phyloP scores from a whole-genome alignment of 208 protist genomes.

The Crithidia brevicula region DNA sequence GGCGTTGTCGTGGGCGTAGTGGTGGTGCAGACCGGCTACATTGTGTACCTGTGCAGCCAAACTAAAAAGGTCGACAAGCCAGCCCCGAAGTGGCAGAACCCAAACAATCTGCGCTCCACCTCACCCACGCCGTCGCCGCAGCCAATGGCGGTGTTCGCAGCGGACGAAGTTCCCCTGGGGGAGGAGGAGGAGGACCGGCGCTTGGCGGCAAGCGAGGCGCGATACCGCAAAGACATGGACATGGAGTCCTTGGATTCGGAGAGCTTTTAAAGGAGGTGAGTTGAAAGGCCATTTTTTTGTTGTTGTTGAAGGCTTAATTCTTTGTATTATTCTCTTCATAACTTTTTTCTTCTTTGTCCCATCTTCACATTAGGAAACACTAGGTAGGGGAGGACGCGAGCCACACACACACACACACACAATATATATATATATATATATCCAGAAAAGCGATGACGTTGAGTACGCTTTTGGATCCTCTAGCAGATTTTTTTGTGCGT shows the following conservation, averaged over 20 bases:
- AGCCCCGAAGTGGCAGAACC: slow-evolving; percentile 22
- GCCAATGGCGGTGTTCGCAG: neutral
- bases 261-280: neutral
- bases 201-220: slow-evolving; percentile 16
- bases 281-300: too few relatives aligned
- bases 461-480: too few relatives aligned
- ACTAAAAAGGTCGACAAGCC: slow-evolving; percentile 16
- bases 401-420: too few relatives aligned
- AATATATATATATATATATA: too few relatives aligned
- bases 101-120: slow-evolving; percentile 7
- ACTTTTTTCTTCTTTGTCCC: too few relatives aligned
- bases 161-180: slow-evolving; percentile 1
- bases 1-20: slow-evolving; percentile 29
- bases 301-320: too few relatives aligned
- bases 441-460: too few relatives aligned
- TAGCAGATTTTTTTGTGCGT: too few relatives aligned
- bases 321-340: too few relatives aligned
- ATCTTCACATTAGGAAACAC: too few relatives aligned
- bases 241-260: slow-evolving; percentile 20
- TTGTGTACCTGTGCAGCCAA: slow-evolving; percentile 29
- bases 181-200: slow-evolving; percentile 28
- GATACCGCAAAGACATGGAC: slow-evolving; percentile 27
- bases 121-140: slow-evolving; percentile 14
- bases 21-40: slow-evolving; percentile 26
- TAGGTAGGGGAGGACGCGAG: too few relatives aligned